Percentiles rank a stretch among this genome's conserved stretches.
Evolutionary conservation across 2,329 filamentous ascomycete species (phyloP).

Genomic region (Myriangium duriaei): DNA sequence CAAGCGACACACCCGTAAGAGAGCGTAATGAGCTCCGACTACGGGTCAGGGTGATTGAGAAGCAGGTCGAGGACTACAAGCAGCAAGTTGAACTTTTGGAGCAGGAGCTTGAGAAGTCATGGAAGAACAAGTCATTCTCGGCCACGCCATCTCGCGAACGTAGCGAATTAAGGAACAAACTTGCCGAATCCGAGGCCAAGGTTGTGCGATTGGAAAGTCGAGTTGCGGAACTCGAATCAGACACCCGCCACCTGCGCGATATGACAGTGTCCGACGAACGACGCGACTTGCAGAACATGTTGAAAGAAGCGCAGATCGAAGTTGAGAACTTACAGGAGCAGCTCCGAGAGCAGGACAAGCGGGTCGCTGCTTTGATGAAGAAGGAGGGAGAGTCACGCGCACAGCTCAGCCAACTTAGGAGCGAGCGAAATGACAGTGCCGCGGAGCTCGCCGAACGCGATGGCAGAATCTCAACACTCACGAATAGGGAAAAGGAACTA

Average conservation of each 20-base stretch:
- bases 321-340: conserved; percentile 51
- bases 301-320: conserved; percentile 48
- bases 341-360: conserved; percentile 54
- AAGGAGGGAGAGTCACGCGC: conserved; percentile 49
- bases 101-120: conserved; percentile 22
- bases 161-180: conserved; percentile 21
- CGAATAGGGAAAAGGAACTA: conserved; percentile 26
- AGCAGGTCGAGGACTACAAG: conserved; percentile 21
- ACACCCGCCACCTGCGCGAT: conserved; percentile 35
- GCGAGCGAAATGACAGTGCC: conserved; percentile 31
- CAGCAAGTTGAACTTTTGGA: conserved; percentile 24
- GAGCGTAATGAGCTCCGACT: conserved; percentile 24
- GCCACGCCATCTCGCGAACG: conserved; percentile 22
- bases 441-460: conserved; percentile 43
- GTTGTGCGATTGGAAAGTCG: conserved; percentile 36
- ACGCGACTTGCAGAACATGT: conserved; percentile 46
- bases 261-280: conserved; percentile 42
- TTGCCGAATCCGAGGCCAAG: conserved; percentile 24
- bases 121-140: conserved; percentile 16
- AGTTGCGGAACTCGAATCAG: conserved; percentile 44
- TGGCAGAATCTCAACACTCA: conserved; percentile 16
- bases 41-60: conserved; percentile 20
- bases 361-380: conserved; percentile 44
- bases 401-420: conserved; percentile 51
- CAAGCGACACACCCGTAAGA: conserved; percentile 24